phyloP scores from a whole-genome alignment of 2,329 filamentous ascomycete genomes.

The Parafenestella ontariensis region DNA sequence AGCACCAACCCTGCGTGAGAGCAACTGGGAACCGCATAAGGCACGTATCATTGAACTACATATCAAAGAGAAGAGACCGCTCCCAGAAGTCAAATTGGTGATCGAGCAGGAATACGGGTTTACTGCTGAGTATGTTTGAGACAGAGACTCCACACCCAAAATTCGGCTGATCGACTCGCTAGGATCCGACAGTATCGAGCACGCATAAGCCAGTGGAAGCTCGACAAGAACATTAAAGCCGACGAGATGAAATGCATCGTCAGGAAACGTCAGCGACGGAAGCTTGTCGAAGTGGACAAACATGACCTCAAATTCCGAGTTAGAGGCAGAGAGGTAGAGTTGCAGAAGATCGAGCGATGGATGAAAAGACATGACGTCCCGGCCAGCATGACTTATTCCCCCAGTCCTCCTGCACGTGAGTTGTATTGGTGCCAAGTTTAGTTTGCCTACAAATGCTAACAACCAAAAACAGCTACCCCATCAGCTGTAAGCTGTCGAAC shows the following conservation, averaged over 20 bases:
- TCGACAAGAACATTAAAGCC: constrained; percentile 29
- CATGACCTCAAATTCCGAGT: constrained; percentile 13
- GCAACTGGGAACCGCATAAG: constrained; percentile 30
- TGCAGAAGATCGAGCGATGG: constrained; percentile 22
- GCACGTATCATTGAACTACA: constrained; percentile 16
- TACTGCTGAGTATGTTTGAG: constrained; percentile 22
- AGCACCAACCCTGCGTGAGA: constrained; percentile 22
- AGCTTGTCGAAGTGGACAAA: constrained; percentile 17
- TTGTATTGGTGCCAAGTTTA: neutral
- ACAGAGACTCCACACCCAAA: neutral
- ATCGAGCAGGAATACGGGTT: constrained; percentile 21
- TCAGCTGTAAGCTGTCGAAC: constrained; percentile 22
- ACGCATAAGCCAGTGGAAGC: constrained; percentile 24
- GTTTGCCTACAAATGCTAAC: constrained; percentile 8
- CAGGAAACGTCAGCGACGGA: constrained; percentile 20
- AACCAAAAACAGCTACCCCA: constrained; percentile 22
- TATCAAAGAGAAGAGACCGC: constrained; percentile 6
- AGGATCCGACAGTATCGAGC: constrained; percentile 24
- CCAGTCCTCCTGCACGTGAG: constrained; percentile 16
- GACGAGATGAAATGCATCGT: constrained; percentile 27
- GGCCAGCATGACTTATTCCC: constrained; percentile 15
- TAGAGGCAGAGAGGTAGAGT: constrained; percentile 12
- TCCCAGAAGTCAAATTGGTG: constrained; percentile 12
- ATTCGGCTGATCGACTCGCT: neutral
- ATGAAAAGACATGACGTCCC: constrained; percentile 18